Base-by-base conservation (phyloP, 768 basidiomycete genomes). In the Lentinus tigrinus region DNA sequence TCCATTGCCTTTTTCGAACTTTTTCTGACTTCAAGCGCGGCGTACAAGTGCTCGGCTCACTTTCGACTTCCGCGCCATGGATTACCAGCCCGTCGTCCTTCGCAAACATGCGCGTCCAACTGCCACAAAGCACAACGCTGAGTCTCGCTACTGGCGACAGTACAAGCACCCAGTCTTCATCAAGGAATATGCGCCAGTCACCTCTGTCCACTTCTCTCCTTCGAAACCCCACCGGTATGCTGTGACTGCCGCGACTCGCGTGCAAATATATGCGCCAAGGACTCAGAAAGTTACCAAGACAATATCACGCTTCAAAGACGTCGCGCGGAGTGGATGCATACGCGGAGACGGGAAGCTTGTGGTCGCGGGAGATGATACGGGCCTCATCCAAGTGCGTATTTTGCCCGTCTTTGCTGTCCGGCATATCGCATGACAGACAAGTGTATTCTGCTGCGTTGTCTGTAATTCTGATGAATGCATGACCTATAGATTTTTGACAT, bases 271-370 rank as follows among this genome's bases (percentile, higher is more conserved):
- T 74, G 92, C 94, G 3, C 94, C 95, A 14, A 87, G 93, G 52
- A 98, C 96, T 3, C 95, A 98, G 74, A 95, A 95, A 73, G 85
- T 98, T 54, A 91, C 88, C 16, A 98, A 98, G 80, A 96, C 93
- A 2, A 93, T 99, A 56, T 90, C 95, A 27, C 81, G 97, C 38
- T 99, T 99, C 78, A 98, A 97, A 72, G 97, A 98, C 68, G 88
- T 95, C 36, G 95, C 96, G 0, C 79, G 95, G 57, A 89, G 90
- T 65, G 97, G 90, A 3, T 82, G 83, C 65, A 94, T 99, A 55
- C 85, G 97, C 50, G 82, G 80, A 48, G 97, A 99, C 73, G 97
- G 97, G 19, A 98, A 96, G 70, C 83, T 99, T 37, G 83, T 98
- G 8, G 89, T 97, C 0, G 97, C 95, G 0, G 96, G 93, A 54